These are phyloP conservation scores for Quercus tomentella DNA, from an alignment of 331 rosid genomes.

Conservation along the genomic window DNA sequence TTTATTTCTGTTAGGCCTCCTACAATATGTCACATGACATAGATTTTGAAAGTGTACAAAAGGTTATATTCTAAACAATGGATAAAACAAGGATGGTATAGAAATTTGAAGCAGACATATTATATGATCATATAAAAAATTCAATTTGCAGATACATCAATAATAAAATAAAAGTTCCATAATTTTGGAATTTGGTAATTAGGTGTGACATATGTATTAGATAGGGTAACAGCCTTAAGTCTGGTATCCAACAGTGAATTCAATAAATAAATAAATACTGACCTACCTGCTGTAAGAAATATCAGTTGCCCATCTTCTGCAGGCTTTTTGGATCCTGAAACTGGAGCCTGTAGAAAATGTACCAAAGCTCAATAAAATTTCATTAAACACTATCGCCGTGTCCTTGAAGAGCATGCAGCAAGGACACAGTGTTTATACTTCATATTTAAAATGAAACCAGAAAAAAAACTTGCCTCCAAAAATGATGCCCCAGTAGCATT, in stretches of 20 bases:
- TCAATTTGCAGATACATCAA: slow-evolving; percentile 10
- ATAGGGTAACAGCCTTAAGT: not conserved
- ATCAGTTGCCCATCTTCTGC: slow-evolving; percentile 97
- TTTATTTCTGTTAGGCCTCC: slow-evolving; percentile 25
- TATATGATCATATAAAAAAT: not conserved
- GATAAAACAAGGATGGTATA: not conserved
- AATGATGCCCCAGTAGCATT: slow-evolving; percentile 75
- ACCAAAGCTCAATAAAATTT: slow-evolving; percentile 16
- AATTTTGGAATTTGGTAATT: not conserved
- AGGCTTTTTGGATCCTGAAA: slow-evolving; percentile 94
- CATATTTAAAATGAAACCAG: not conserved
- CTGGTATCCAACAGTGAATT: not conserved
- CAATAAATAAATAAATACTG: slow-evolving; percentile 6
- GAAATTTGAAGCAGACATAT: not conserved
- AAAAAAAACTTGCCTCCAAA: slow-evolving; percentile 67
- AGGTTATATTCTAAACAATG: not conserved
- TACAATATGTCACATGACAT: slow-evolving; percentile 2
- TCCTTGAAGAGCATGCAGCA: not conserved
- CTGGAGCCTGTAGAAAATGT: slow-evolving; percentile 72
- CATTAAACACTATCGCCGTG: not conserved
- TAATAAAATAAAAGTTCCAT: not conserved
- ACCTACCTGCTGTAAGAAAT: slow-evolving; percentile 89
- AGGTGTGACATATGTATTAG: not conserved
- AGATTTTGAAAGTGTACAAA: not conserved
- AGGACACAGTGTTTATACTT: slow-evolving; percentile 1